Percentiles rank a stretch among this genome's conserved stretches.
Evolutionary conservation across 2,329 filamentous ascomycete species (phyloP).

Genomic region (Aspergillus eucalypticola): DNA sequence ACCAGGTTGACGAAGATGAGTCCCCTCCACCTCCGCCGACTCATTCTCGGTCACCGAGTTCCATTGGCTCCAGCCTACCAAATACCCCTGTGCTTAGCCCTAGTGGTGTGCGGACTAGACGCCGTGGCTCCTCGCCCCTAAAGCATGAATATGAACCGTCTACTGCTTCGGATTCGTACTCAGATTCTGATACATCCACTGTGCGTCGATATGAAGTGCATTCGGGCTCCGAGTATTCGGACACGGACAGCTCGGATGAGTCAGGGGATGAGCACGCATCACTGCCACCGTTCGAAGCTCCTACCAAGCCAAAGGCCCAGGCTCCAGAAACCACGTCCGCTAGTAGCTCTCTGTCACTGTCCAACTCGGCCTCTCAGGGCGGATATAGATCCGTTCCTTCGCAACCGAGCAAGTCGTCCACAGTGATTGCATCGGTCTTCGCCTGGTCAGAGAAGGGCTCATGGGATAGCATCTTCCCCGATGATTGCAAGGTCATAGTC

Average conservation of each 20-base stretch:
- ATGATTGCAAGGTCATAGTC: slow-evolving; percentile 64
- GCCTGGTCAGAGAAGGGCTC: slow-evolving; percentile 63
- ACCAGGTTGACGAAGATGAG: slow-evolving; percentile 31
- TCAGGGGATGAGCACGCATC: slow-evolving; percentile 48
- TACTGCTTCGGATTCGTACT: slow-evolving; percentile 63
- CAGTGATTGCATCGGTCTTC: slow-evolving; percentile 61
- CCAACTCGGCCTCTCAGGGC: slow-evolving; percentile 78
- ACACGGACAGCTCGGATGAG: slow-evolving; percentile 58
- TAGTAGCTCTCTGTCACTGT: slow-evolving; percentile 69
- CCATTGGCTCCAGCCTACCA: slow-evolving; percentile 46
- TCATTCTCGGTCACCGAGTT: slow-evolving; percentile 56
- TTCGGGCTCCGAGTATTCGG: slow-evolving; percentile 50
- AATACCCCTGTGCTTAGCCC: slow-evolving; percentile 52
- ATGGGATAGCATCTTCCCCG: slow-evolving; percentile 62
- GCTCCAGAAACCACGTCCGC: slow-evolving; percentile 40
- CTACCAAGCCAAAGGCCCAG: slow-evolving; percentile 47
- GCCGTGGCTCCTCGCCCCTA: slow-evolving; percentile 84
- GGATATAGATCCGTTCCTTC: slow-evolving; percentile 59
- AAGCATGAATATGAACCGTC: slow-evolving; percentile 98
- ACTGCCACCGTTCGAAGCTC: slow-evolving; percentile 31
- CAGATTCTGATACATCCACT: slow-evolving; percentile 57
- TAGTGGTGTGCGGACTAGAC: slow-evolving; percentile 52
- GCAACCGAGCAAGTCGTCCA: slow-evolving; percentile 52
- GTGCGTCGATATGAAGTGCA: slow-evolving; percentile 54
- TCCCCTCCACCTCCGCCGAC: slow-evolving; percentile 44